Conservation (phyloP, 2,329 filamentous ascomycete genomes). For the Fusarium bactridioides region DNA sequence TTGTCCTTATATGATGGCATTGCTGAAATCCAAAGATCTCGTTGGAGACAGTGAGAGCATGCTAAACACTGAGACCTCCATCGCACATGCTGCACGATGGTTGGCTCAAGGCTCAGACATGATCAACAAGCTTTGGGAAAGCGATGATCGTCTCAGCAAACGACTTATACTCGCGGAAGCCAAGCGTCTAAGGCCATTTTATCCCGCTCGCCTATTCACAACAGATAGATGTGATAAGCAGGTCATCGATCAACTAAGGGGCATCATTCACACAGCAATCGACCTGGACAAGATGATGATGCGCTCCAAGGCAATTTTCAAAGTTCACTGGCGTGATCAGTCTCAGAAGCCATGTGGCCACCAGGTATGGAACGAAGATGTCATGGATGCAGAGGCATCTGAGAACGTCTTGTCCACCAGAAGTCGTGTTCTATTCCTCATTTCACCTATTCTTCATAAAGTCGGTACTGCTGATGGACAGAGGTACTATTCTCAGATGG, state of each 20-base stretch:
- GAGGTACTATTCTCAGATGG: neutral
- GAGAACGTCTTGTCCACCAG: rapidly evolving
- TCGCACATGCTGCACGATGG: conserved; percentile 4
- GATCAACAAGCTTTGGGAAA: neutral
- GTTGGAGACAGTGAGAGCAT: no score
- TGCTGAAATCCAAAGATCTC: no score
- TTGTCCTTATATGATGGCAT: no score
- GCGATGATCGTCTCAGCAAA: rapidly evolving
- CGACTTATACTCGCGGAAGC: neutral
- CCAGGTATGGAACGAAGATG: neutral
- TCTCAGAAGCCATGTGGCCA: no score
- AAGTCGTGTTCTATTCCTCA: neutral
- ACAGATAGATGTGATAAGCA: rapidly evolving
- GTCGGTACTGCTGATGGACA: neutral
- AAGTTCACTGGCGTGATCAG: neutral
- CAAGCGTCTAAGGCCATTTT: neutral
- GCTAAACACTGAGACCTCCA: no score
- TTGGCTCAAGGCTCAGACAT: neutral
- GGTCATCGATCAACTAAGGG: neutral
- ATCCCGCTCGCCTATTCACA: rapidly evolving
- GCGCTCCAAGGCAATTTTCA: conserved; percentile 12
- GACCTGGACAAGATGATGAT: conserved; percentile 17
- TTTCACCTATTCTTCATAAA: neutral
- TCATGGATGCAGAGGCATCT: neutral
- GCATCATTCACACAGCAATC: neutral